A percentile compares a stretch with the other conserved stretches of the same genome.
phyloP scores from a whole-genome alignment of 805 yeast genomes.

The Ogataea angusta region DNA sequence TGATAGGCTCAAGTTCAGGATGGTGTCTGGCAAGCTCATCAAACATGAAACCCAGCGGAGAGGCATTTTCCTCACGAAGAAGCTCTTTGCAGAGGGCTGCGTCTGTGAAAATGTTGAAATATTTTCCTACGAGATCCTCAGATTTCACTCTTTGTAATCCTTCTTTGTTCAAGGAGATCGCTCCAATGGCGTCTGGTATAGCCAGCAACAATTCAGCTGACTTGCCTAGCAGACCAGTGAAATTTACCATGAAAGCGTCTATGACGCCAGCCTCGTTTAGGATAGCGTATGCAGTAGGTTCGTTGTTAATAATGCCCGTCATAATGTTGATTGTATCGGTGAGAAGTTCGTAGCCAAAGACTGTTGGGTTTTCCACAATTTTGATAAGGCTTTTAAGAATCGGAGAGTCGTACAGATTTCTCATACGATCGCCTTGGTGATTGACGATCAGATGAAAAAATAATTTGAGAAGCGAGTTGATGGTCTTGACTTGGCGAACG shows the following conservation, averaged over 20 bases:
- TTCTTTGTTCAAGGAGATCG: conserved; percentile 71
- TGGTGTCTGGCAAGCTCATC: conserved; percentile 85
- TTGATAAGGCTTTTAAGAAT: conserved; percentile 58
- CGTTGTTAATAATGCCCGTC: conserved; percentile 74
- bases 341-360: conserved; percentile 67
- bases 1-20: conserved; percentile 61
- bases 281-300: conserved; percentile 83
- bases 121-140: conserved; percentile 37
- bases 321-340: conserved; percentile 61
- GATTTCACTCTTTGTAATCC: conserved; percentile 61
- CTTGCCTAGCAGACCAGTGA: conserved; percentile 53
- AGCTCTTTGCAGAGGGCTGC: conserved; percentile 51
- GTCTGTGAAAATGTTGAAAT: conserved; percentile 49
- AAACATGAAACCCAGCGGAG: conserved; percentile 60
- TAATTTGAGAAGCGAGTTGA: conserved; percentile 61
- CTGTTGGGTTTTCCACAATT: conserved; percentile 50
- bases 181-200: conserved; percentile 75
- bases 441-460: conserved; percentile 60
- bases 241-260: conserved; percentile 57
- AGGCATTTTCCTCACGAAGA: conserved; percentile 49
- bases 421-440: conserved; percentile 80
- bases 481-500: conserved; percentile 56
- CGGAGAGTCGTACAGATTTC: conserved; percentile 84
- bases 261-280: conserved; percentile 75
- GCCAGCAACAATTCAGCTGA: conserved; percentile 55